Conservation (phyloP, 2,329 filamentous ascomycete genomes). For the Diaporthe nobilis region DNA sequence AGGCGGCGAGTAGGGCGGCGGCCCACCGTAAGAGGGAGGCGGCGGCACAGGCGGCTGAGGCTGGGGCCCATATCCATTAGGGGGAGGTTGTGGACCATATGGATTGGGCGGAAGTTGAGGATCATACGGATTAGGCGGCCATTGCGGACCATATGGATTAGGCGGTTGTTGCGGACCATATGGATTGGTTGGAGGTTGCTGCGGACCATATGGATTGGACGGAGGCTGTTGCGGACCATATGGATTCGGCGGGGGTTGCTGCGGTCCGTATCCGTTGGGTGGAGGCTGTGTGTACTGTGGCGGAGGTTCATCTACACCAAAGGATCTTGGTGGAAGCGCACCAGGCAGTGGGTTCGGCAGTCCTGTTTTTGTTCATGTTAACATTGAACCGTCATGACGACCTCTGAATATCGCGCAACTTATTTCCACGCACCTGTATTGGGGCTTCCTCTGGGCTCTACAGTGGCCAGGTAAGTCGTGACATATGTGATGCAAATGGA, state of each 20-base stretch:
- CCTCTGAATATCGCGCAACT: too few relatives aligned
- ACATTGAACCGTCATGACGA: neutral
- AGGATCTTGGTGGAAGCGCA: neutral
- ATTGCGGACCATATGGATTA: neutral
- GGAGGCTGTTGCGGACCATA: neutral
- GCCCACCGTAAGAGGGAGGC: neutral
- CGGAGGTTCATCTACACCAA: neutral
- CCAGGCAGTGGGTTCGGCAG: neutral
- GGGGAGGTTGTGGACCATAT: neutral
- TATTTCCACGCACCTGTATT: neutral
- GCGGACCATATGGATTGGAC: neutral
- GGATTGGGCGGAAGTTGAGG: neutral
- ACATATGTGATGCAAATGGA: conserved; percentile 12
- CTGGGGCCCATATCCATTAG: neutral
- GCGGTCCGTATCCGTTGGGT: neutral
- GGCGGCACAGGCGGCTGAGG: neutral
- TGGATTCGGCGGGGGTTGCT: neutral
- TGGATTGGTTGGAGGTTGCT: neutral
- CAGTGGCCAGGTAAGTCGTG: neutral
- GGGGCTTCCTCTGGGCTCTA: neutral
- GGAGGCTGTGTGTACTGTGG: neutral
- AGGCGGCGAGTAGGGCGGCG: neutral
- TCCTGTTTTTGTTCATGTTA: neutral
- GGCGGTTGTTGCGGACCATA: neutral
- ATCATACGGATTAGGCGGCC: neutral